Base-by-base conservation (phyloP, 331 rosid genomes). In the Phaseolus coccineus region DNA sequence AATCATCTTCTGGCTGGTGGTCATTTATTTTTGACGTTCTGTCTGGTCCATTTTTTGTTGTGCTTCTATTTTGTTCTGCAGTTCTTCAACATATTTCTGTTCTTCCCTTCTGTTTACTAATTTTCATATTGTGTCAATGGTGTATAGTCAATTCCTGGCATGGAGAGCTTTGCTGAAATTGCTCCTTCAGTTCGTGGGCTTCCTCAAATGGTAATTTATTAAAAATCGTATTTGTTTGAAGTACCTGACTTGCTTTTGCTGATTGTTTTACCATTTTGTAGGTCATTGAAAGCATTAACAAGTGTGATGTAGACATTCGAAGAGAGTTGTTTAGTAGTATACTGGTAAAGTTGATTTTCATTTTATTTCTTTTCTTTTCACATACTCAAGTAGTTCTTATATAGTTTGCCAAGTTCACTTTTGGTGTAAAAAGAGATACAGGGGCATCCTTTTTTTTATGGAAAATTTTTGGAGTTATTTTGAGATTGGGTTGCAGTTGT, bases 281-380 rank as follows among this genome's bases (percentile, higher is more conserved):
- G 99, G 98, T 96, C 72, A 89, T 96, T 42, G 97, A 96, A 77
- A 96, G 99, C 88, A 93, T 96, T 76, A 96, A 91, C 73, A 93
- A 82, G 85, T 96, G 98, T 83, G 99, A 96, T 28, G 99, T 90
- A 84, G 99, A 96, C 89, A 96, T 96, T 83, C 95, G 98, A 58
- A 91, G 98, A 79, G 99, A 96, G 83, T 84, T 96, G 40, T 96
- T 93, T 82, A 96, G 98, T 74, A 91, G 98, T 83, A 96, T 96
- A 78, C 87, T 96, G 99, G 99, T 96, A 91, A 85, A 33, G 30
- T 35, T 53, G 59, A 64, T 77, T 77, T 25, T 0, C 8, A 22
- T 37, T 40, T 76, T n/a, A 40, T 76, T 69, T 63, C 71, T 72
- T 66, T 15, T 33, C 3, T 64, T 16, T 74, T 48, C 16, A 12